A percentile compares a stretch with the other conserved stretches of the same genome.
Conservation (phyloP, 2,329 filamentous ascomycete genomes). For the Coniella lustricola region DNA sequence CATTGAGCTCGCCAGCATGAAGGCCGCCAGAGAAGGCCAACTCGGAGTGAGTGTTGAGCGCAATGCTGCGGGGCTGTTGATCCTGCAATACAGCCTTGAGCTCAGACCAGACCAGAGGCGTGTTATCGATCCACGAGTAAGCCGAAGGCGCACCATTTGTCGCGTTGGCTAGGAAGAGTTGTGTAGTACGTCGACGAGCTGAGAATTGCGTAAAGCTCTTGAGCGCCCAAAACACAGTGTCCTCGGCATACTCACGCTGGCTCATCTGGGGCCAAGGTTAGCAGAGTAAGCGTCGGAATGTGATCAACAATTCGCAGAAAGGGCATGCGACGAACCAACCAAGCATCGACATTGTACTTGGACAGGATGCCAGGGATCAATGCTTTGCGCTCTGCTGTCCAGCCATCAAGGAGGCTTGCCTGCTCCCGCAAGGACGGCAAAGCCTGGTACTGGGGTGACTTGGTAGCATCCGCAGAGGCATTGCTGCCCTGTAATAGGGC, state of each 20-base stretch:
- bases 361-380: constrained; percentile 35
- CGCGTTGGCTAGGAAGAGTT: constrained; percentile 39
- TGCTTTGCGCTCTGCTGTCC: constrained; percentile 35
- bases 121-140: constrained; percentile 43
- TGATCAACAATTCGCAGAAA: not conserved
- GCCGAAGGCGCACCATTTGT: constrained; percentile 21
- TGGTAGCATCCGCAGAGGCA: constrained; percentile 12
- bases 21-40: constrained; percentile 40
- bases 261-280: constrained; percentile 30
- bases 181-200: constrained; percentile 41
- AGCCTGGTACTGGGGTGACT: constrained; percentile 28
- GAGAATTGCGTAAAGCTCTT: constrained; percentile 40
- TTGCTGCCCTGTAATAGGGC: not conserved
- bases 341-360: constrained; percentile 40
- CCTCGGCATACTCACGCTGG: constrained; percentile 45
- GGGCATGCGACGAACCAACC: constrained; percentile 32
- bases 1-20: constrained; percentile 39
- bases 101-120: constrained; percentile 34
- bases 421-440: constrained; percentile 38
- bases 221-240: constrained; percentile 44
- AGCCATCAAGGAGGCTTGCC: constrained; percentile 34
- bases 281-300: not conserved
- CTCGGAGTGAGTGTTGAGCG: constrained; percentile 36
- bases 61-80: constrained; percentile 32
- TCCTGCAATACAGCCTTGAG: constrained; percentile 30